Percentiles rank a stretch among this genome's conserved stretches.
Evolutionary conservation across 2,329 filamentous ascomycete species (phyloP).

Genomic region (Penicillium sp.): DNA sequence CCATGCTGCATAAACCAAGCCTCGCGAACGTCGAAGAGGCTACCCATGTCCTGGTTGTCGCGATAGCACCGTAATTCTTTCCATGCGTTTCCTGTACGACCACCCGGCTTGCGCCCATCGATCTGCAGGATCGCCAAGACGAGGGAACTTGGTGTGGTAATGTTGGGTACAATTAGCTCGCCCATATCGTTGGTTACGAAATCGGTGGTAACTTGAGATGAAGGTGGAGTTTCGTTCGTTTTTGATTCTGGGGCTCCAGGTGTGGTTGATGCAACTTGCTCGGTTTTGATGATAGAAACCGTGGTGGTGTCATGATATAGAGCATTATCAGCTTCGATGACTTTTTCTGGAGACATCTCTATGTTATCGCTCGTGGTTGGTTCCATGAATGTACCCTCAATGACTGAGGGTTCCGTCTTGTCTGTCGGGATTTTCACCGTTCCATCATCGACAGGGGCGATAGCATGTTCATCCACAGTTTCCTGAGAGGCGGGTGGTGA

Average conservation of each 20-base stretch:
- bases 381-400: not conserved
- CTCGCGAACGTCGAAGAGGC: conserved; percentile 46
- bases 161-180: conserved; percentile 31
- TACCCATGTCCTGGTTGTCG: conserved; percentile 50
- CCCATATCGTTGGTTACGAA: not conserved
- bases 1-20: conserved; percentile 37
- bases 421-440: not conserved
- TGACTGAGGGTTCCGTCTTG: not conserved
- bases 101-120: conserved; percentile 39
- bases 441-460: not conserved
- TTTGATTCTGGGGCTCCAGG: not conserved
- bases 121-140: conserved; percentile 38
- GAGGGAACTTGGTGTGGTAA: conserved; percentile 32
- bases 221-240: not conserved
- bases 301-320: not conserved
- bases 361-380: not conserved
- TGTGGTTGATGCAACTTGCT: not conserved
- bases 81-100: conserved; percentile 43
- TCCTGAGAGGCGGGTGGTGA: not conserved
- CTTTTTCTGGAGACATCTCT: not conserved
- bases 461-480: not conserved
- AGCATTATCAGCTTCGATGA: not conserved
- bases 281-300: not conserved
- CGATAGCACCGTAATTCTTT: conserved; percentile 46
- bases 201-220: not conserved